Base-by-base conservation (phyloP, 177 flowering plant species). In the Vitis hybrid region DNA sequence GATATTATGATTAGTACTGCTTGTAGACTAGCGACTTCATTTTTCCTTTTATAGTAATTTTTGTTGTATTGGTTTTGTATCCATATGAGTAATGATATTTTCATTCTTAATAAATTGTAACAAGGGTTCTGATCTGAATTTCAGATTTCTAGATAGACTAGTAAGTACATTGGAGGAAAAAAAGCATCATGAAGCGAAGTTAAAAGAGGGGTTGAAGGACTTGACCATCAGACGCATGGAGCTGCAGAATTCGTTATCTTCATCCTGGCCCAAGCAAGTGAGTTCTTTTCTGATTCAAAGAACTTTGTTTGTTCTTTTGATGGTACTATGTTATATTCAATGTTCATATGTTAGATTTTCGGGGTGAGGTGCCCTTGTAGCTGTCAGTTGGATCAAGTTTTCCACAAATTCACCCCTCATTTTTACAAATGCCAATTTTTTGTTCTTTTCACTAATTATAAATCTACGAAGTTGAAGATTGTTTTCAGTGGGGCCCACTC, bases 181-280 rank as follows among this genome's bases (percentile, higher is more conserved):
- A 82, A 93, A 91, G 80, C 86, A 83, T 62, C 94, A 87, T 77
- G 98, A 91, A 80, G 85, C 79, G 68, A 95, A 89, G 78, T 77
- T 93, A 76, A 93, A 86, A 79, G 97, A 91, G 66, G 90, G 97
- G 39, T 82, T 95, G 78, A 93, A 88, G 78, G 98, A 88, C 61
- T 72, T 93, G 69, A 84, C 81, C 49, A 59, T 78, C 21, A 95
- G 82, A 79, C 92, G 98, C 61, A 87, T 95, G 97, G 94, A 93
- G 79, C 90, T 95, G 65, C 97, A 95, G 29, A 95, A 93, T 79
- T 80, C 89, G 1, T 68, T 95, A 71, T 85, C 97, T 69, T 95
- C 97, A 5, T 88, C 88, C 21, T 93, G 98, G 98, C 97, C 99
- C 5, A 95, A 88, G 72, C 98, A 95, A 72, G 98, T 93, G 67